phyloP scores from a whole-genome alignment of 2,329 filamentous ascomycete species.

The Fusarium sp. region DNA sequence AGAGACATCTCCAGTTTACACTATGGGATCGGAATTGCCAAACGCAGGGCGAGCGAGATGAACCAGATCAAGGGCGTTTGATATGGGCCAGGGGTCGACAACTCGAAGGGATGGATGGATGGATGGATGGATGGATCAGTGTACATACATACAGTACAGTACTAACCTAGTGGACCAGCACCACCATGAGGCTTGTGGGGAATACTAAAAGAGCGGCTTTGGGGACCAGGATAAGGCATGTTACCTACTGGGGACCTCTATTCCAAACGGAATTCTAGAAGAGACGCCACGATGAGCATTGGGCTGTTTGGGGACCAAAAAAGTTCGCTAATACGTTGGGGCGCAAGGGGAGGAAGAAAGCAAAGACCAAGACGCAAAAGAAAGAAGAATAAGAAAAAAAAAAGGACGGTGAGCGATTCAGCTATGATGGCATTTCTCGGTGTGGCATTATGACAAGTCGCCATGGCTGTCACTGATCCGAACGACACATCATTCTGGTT shows the following conservation, averaged over 20 bases:
- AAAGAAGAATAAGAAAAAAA: neutral
- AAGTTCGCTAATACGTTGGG: conserved; percentile 15
- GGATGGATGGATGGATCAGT: neutral
- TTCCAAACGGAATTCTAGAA: conserved; percentile 44
- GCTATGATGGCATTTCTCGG: conserved; percentile 32
- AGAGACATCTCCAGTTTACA: neutral
- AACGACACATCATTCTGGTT: conserved; percentile 29
- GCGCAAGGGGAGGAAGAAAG: conserved; percentile 17
- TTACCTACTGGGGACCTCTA: conserved; percentile 31
- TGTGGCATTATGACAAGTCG: conserved; percentile 36
- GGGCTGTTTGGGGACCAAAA: conserved; percentile 5
- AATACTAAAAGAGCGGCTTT: conserved; percentile 33
- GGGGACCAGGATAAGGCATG: conserved; percentile 30
- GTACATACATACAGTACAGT: too few relatives aligned
- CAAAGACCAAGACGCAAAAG: neutral
- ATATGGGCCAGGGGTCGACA: conserved; percentile 32
- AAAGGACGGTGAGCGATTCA: conserved; percentile 33
- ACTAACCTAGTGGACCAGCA: neutral
- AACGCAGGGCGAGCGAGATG: conserved; percentile 39
- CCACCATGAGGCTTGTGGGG: conserved; percentile 35
- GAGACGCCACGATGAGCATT: conserved; percentile 31
- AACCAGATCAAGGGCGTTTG: conserved; percentile 38
- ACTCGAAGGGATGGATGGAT: conserved; percentile 28
- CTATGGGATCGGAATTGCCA: conserved; percentile 13
- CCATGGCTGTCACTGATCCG: conserved; percentile 10